Evolutionary conservation across 129 eudicot genomes (phyloP).

Genomic region (carrot (Daucus carota)): DH1_v3.0 NC_030385.2:26399001-26399500

Average conservation of each 20-base stretch:
- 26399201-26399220: slow-evolving; percentile 82
- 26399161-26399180: neutral
- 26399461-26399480: slow-evolving; percentile 39
- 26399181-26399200: neutral
- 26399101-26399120: neutral
- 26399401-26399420: slow-evolving; percentile 98
- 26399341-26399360: slow-evolving; percentile 5
- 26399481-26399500: slow-evolving; percentile 39
- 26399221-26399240: slow-evolving; percentile 36
- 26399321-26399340: slow-evolving; percentile 73
- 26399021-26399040: slow-evolving; percentile 52
- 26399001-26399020: neutral
- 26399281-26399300: slow-evolving; percentile 98
- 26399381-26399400: slow-evolving; percentile 16
- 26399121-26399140: neutral
- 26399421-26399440: slow-evolving; percentile 88
- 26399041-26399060: slow-evolving; percentile 85
- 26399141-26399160: neutral
- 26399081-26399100: slow-evolving; percentile 45
- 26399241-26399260: slow-evolving; percentile 55
- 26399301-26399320: slow-evolving; percentile 89
- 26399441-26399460: slow-evolving; percentile 50
- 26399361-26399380: neutral
- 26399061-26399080: slow-evolving; percentile 77
- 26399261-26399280: slow-evolving; percentile 65